Evolutionary conservation across 2,329 filamentous ascomycete species (phyloP).

Genomic region (Pyrenochaeta sp.): DNA sequence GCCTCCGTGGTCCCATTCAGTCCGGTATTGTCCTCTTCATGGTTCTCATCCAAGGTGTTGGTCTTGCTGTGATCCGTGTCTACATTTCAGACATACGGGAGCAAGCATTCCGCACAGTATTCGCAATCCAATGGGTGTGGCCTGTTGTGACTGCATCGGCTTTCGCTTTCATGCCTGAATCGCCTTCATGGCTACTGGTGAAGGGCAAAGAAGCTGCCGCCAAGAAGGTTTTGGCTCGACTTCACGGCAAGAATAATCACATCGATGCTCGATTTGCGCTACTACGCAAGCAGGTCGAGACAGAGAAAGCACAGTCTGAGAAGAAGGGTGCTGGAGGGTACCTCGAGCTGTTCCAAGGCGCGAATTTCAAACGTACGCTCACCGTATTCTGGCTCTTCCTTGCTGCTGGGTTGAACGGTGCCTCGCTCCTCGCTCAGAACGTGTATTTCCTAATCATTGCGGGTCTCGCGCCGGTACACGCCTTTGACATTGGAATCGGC

Average conservation of each 20-base stretch:
- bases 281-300: constrained; percentile 4
- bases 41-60: constrained; percentile 13
- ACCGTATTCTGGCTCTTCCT: constrained; percentile 13
- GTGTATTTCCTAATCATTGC: constrained; percentile 12
- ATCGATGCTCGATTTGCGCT: constrained; percentile 9
- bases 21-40: constrained; percentile 11
- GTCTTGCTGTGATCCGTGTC: constrained; percentile 8
- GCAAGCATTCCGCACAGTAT: constrained; percentile 1
- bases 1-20: constrained; percentile 12
- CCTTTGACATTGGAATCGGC: constrained; percentile 13
- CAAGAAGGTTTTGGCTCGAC: constrained; percentile 3
- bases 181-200: constrained; percentile 10
- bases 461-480: constrained; percentile 8
- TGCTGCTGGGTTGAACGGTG: constrained; percentile 12
- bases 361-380: constrained; percentile 10
- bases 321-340: constrained; percentile 5
- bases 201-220: constrained; percentile 9
- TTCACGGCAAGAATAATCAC: constrained; percentile 6
- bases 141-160: constrained; percentile 1
- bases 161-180: constrained; percentile 12
- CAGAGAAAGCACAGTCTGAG: background rate
- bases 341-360: constrained; percentile 9
- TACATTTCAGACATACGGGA: constrained; percentile 7
- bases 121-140: constrained; percentile 9
- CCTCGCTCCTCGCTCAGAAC: constrained; percentile 9